These are phyloP conservation scores for Hanseniaspora lachancei DNA, from an alignment of 805 yeast genomes.

Conservation along the genomic window DNA sequence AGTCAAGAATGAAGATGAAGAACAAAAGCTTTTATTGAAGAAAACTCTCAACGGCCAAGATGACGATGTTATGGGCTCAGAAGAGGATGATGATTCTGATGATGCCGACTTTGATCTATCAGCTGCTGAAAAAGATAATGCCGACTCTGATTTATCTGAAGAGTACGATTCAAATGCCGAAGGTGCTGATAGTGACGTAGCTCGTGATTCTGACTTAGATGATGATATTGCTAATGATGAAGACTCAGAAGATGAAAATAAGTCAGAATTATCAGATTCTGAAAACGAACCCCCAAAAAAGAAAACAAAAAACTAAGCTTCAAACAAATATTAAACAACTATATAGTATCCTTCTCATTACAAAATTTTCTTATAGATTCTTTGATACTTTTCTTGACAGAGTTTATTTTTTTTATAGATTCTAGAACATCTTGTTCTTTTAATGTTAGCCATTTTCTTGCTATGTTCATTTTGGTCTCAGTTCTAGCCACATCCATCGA, in stretches of 20 bases:
- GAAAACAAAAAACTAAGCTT: neutral
- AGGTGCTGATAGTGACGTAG: conserved; percentile 23
- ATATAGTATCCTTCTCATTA: neutral
- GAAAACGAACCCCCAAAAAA: conserved; percentile 10
- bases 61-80: conserved; percentile 58
- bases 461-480: neutral
- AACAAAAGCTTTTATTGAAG: conserved; percentile 61
- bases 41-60: conserved; percentile 6
- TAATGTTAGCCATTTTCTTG: neutral
- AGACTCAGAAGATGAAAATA: conserved; percentile 5
- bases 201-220: conserved; percentile 21
- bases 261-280: neutral
- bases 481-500: conserved; percentile 6
- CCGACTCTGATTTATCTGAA: conserved; percentile 58
- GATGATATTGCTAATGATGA: conserved; percentile 13
- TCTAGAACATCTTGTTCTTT: neutral
- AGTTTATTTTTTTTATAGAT: neutral
- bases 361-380: neutral
- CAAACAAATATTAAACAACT: neutral
- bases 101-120: conserved; percentile 71
- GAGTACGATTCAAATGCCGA: conserved; percentile 61
- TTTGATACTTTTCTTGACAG: conserved; percentile 1
- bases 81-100: conserved; percentile 50
- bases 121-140: conserved; percentile 41
- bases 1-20: conserved; percentile 79